Percentiles rank a stretch among this genome's conserved stretches.
These are phyloP conservation scores for Sphagnurus paluster DNA, from an alignment of 1,284 basidiomycete genomes.

Conservation along the genomic window DNA sequence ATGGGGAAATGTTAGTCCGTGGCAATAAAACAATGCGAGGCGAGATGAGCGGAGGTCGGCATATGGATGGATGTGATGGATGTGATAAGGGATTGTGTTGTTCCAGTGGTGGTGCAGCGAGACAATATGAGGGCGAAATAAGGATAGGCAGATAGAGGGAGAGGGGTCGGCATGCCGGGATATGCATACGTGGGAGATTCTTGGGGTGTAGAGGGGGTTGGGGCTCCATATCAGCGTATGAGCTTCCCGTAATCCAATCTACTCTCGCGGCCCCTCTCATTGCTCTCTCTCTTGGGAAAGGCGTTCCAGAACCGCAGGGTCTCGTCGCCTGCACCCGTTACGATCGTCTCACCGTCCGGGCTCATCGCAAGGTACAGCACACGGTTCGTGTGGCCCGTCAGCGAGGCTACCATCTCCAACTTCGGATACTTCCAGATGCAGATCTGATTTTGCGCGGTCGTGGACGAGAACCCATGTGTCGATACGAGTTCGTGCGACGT, in stretches of 20 bases:
- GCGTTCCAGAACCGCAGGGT: constrained; percentile 97
- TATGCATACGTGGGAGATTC: too few relatives aligned
- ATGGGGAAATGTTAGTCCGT: neutral
- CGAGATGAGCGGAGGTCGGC: neutral
- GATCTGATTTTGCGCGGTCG: constrained; percentile 95
- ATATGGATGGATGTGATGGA: neutral
- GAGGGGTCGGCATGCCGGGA: neutral
- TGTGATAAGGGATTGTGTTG: neutral
- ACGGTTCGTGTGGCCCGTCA: constrained; percentile 93
- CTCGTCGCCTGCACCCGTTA: constrained; percentile 97
- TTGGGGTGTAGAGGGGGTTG: neutral
- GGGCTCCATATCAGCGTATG: constrained; percentile 46
- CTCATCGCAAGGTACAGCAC: constrained; percentile 97
- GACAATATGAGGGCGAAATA: neutral
- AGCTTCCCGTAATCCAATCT: constrained; percentile 62
- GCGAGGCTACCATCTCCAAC: constrained; percentile 89
- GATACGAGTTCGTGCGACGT: constrained; percentile 97
- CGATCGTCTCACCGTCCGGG: constrained; percentile 96
- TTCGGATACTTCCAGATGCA: constrained; percentile 98
- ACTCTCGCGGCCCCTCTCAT: constrained; percentile 44
- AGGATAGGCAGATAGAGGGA: neutral
- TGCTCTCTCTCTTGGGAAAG: constrained; percentile 69
- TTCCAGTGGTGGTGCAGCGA: neutral
- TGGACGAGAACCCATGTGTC: constrained; percentile 95
- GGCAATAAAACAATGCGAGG: neutral